Conservation (phyloP, 306 rosid genomes). For the Cicer cuneatum region DNA sequence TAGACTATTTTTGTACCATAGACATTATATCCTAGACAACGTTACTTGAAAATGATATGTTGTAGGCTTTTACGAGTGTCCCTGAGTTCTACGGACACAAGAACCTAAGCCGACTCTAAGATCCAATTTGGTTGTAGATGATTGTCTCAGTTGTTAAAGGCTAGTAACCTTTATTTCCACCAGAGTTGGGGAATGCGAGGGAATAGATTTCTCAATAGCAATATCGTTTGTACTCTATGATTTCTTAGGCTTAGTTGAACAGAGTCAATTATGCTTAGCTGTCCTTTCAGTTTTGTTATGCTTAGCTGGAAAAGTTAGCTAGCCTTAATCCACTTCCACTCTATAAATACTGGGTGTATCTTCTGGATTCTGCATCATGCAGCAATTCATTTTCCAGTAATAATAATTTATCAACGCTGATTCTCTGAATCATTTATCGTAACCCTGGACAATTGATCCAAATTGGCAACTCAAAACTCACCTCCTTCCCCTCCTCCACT, state of each 20-base stretch:
- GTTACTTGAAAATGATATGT: conserved; percentile 11
- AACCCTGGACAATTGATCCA: not conserved
- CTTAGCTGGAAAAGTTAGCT: not conserved
- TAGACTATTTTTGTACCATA: not conserved
- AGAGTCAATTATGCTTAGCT: not conserved
- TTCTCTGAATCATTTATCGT: not conserved
- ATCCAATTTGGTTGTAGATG: conserved; percentile 9
- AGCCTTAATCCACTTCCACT: not conserved
- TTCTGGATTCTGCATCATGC: not conserved
- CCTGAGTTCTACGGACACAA: not conserved
- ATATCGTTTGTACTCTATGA: not conserved
- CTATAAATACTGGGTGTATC: conserved; percentile 1
- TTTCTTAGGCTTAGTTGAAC: not conserved
- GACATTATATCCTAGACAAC: conserved; percentile 13
- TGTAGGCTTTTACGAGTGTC: not conserved
- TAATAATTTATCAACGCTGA: not conserved
- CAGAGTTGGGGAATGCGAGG: not conserved
- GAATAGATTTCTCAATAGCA: not conserved
- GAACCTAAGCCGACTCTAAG: not conserved
- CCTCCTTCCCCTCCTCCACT: not conserved
- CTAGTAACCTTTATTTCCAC: conserved; percentile 26
- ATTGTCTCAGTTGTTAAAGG: conserved; percentile 6
- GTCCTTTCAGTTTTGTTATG: not conserved
- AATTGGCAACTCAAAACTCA: not conserved
- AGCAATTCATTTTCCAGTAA: not conserved